These are phyloP conservation scores for Hortaea werneckii DNA, from an alignment of 2,329 filamentous ascomycete species.

Conservation along the genomic window DNA sequence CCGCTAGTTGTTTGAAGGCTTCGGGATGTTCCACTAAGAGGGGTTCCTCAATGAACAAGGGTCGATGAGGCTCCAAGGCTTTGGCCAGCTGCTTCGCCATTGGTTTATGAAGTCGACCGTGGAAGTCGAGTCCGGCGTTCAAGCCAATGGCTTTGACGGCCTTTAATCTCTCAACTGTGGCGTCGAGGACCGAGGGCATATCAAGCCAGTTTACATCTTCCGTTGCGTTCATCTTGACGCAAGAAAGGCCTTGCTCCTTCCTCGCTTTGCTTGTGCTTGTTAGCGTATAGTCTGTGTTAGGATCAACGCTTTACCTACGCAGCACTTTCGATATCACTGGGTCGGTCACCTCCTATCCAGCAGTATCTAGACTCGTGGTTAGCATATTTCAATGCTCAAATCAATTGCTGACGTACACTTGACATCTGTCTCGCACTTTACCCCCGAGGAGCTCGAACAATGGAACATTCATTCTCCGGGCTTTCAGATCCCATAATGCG, in stretches of 20 bases:
- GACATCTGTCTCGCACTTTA: conserved; percentile 58
- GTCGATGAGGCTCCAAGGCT: conserved; percentile 54
- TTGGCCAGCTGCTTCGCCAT: conserved; percentile 69
- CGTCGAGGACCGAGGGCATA: conserved; percentile 53
- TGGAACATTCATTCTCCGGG: conserved; percentile 52
- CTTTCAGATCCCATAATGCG: conserved; percentile 69
- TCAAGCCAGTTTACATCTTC: conserved; percentile 68
- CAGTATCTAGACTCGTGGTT: conserved; percentile 37
- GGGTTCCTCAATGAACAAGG: conserved; percentile 68
- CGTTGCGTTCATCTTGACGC: conserved; percentile 72
- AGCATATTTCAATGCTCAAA: background rate
- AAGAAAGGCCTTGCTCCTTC: conserved; percentile 52
- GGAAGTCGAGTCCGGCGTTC: conserved; percentile 67
- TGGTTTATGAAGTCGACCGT: conserved; percentile 64
- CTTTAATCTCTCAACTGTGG: conserved; percentile 56
- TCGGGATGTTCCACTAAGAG: conserved; percentile 59
- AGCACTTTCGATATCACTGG: conserved; percentile 49
- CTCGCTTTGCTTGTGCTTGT: conserved; percentile 33
- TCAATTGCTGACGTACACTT: conserved; percentile 39
- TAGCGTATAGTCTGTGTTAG: background rate
- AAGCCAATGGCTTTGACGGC: conserved; percentile 59
- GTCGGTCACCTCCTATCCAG: conserved; percentile 68
- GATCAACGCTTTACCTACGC: conserved; percentile 12
- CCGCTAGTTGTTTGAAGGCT: conserved; percentile 51
- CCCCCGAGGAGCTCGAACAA: conserved; percentile 66